These are phyloP conservation scores for Boletellus ananas DNA, from an alignment of 768 basidiomycete species.

Conservation along the genomic window DNA sequence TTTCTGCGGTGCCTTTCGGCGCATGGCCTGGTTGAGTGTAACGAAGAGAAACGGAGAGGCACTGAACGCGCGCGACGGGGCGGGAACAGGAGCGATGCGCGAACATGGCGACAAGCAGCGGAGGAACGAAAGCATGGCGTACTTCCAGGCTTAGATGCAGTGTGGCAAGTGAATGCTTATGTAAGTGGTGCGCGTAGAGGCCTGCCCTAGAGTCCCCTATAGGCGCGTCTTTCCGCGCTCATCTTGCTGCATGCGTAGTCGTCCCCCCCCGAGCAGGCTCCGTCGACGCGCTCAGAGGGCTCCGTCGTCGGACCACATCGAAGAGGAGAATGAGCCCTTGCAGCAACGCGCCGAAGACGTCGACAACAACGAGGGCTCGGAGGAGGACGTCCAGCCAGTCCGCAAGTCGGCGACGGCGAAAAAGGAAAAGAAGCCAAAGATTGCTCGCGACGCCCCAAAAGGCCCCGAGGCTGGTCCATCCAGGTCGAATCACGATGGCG, in stretches of 20 bases:
- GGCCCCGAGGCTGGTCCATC: slow-evolving; percentile 22
- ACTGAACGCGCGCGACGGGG: slow-evolving; percentile 53
- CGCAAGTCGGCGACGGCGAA: slow-evolving; percentile 27
- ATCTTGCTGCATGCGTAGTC: neutral
- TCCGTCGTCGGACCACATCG: slow-evolving; percentile 54
- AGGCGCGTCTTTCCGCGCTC: slow-evolving; percentile 19
- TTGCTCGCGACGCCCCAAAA: slow-evolving; percentile 19
- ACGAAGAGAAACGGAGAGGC: slow-evolving; percentile 51
- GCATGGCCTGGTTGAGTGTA: slow-evolving; percentile 87
- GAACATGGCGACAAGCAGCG: slow-evolving; percentile 22
- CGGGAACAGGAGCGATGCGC: neutral
- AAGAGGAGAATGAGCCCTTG: slow-evolving; percentile 47
- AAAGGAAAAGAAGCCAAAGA: slow-evolving; percentile 32
- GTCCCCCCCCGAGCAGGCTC: slow-evolving; percentile 33
- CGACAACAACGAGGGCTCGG: slow-evolving; percentile 28
- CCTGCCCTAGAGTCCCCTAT: slow-evolving; percentile 28
- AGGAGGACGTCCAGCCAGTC: slow-evolving; percentile 39
- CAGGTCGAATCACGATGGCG: slow-evolving; percentile 19
- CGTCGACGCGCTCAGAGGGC: slow-evolving; percentile 42
- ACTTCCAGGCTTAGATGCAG: neutral
- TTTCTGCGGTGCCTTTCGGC: slow-evolving; percentile 59
- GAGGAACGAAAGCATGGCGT: slow-evolving; percentile 27
- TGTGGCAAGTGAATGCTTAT: slow-evolving; percentile 1
- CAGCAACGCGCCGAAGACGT: slow-evolving; percentile 43
- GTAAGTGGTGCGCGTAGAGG: slow-evolving; percentile 21